phyloP scores from a whole-genome alignment of 495 filamentous ascomycete species.

The Staphylotrichum tortipilum region DNA sequence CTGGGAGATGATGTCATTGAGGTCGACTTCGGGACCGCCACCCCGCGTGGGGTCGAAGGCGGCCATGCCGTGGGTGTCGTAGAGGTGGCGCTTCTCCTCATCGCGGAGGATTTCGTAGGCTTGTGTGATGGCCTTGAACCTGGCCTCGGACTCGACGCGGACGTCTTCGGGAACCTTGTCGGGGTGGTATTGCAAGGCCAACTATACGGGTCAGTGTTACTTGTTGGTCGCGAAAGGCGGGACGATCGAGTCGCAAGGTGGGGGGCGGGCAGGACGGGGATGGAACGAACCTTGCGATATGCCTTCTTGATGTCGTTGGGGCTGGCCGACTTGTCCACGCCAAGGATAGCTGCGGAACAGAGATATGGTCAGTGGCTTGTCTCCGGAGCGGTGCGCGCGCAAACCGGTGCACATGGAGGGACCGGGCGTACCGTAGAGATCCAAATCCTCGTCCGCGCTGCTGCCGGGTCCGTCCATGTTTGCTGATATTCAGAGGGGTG shows the following conservation, averaged over 20 bases:
- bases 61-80: constrained; percentile 89
- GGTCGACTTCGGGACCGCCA: constrained; percentile 62
- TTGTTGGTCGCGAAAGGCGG: too few relatives aligned
- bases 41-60: constrained; percentile 71
- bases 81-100: constrained; percentile 83
- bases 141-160: constrained; percentile 72
- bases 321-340: constrained; percentile 56
- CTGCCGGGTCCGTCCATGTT: constrained; percentile 33
- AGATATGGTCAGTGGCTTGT: constrained; percentile 3
- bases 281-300: constrained; percentile 72
- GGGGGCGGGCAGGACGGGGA: not conserved
- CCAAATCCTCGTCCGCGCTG: constrained; percentile 41
- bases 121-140: constrained; percentile 83
- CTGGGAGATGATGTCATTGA: constrained; percentile 83
- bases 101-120: constrained; percentile 97
- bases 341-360: constrained; percentile 56
- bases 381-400: not conserved
- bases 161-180: constrained; percentile 91
- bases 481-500: constrained; percentile 5
- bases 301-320: constrained; percentile 92
- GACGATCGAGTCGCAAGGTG: too few relatives aligned
- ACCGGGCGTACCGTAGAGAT: constrained; percentile 56
- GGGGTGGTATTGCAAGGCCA: constrained; percentile 81
- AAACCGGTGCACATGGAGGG: not conserved
- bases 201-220: constrained; percentile 41